A percentile compares a stretch with the other conserved stretches of the same genome.
These are phyloP conservation scores for Euphrasia arctica DNA, from an alignment of 305 asterid species.

Conservation along the genomic window DNA sequence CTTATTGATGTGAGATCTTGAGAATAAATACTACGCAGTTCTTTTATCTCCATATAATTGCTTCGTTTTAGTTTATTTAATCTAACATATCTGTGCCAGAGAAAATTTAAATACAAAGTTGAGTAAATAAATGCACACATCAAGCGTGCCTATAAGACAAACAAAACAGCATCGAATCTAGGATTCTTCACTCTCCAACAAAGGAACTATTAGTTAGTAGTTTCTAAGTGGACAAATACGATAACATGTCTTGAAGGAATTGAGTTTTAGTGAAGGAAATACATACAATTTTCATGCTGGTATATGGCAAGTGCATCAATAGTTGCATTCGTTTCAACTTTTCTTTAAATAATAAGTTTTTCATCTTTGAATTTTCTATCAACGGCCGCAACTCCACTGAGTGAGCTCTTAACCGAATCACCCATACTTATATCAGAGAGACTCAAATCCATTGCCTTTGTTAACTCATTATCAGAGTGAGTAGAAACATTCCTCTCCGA, in stretches of 20 bases:
- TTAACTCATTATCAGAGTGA: conserved; percentile 51
- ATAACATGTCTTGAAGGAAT: conserved; percentile 25
- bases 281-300: conserved; percentile 56
- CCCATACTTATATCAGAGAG: conserved; percentile 46
- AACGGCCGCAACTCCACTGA: conserved; percentile 34
- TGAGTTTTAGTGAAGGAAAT: conserved; percentile 21
- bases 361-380: conserved; percentile 53
- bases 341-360: conserved; percentile 42
- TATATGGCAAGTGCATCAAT: conserved; percentile 43
- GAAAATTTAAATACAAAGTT: too few relatives aligned
- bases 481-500: conserved; percentile 42
- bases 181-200: neutral
- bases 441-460: conserved; percentile 41
- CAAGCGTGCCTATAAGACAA: neutral
- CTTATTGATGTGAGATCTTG: too few relatives aligned
- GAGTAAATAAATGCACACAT: neutral
- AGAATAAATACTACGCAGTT: neutral
- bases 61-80: too few relatives aligned
- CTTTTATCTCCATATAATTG: neutral
- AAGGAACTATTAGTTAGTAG: neutral
- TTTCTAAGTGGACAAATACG: conserved; percentile 16
- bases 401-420: conserved; percentile 48
- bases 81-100: neutral
- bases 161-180: neutral
- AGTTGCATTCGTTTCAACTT: conserved; percentile 39